Base-by-base conservation (phyloP, 371 early-diverging fungal species). In the Zopfochytrium polystomum region DNA sequence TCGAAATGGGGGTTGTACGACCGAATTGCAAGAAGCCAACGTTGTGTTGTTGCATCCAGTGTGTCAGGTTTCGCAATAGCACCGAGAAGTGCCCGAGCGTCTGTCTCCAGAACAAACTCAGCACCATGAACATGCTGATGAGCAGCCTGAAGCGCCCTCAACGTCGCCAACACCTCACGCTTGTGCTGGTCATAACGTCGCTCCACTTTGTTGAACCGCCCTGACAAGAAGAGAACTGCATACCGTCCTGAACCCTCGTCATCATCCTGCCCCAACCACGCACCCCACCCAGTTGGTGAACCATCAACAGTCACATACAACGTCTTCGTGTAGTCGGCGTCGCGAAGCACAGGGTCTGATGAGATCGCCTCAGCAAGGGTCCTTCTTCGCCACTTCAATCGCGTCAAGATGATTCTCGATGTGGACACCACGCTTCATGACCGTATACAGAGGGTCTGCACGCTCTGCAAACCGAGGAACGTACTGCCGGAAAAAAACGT, bases 281-380 rank as follows among this genome's bases (percentile, higher is more conserved):
- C 55, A 29, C 53, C 48, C 38, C 32, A 52, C 3, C 59, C 66
- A 2, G 30, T 1, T n/a, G 60, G 55, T 7, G 45, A 45, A 7
- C 30, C 59, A 45, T 55, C 66, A 20, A 55, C 52, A 3, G 60
- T 65, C 33, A 60, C 23, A n/a, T 52, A 32, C 25, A 53, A 35
- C 23, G 45, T 45, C 18, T 50, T 22, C 6, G 44, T 44, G 31
- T 58, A 53, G 18, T 25, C 26, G 3, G 56, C 18, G 3, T 42
- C 33, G 2, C 57, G 29, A 33, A 59, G 25, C 11, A 58, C 58
- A 6, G 52, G 55, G 13, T 25, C 45, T 13, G 46, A 11, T 22
- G 43, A n/a, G 22, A 58, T 29, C n/a, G 51, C n/a, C 33, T 43
- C 6, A 25, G 32, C 47, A 20, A 65, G 29, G n/a, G 33, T 53